Conservation (phyloP, 345 rosid species). For the Mangifera indica region DNA sequence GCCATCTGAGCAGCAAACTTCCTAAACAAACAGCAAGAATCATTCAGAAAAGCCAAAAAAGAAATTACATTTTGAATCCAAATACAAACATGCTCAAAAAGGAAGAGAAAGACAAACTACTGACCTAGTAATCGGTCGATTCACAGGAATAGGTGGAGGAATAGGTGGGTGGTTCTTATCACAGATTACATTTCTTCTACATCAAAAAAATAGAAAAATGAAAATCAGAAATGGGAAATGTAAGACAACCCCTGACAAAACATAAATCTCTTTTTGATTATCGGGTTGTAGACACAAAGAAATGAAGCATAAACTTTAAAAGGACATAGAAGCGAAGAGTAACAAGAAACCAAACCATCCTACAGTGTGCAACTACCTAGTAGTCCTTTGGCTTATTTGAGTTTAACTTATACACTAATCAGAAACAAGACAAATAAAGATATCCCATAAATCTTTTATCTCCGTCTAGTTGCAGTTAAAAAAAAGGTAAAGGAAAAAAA, state of each 20-base stretch:
- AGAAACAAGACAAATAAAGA: not conserved
- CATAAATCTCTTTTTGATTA: not conserved
- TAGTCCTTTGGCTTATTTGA: too few species aligned
- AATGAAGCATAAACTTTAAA: not conserved
- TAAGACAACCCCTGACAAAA: not conserved
- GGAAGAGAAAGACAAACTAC: conserved; percentile 13
- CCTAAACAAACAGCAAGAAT: conserved; percentile 39
- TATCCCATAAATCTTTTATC: not conserved
- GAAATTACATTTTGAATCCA: not conserved
- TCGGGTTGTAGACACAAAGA: conserved; percentile 2
- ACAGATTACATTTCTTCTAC: conserved; percentile 46
- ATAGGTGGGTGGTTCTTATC: conserved; percentile 46
- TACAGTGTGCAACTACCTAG: not conserved
- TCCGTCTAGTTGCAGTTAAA: not conserved
- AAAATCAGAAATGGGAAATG: conserved; percentile 7
- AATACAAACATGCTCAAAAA: conserved; percentile 3
- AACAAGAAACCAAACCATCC: conserved; percentile 5
- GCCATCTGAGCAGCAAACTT: conserved; percentile 79
- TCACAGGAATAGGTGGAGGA: conserved; percentile 52
- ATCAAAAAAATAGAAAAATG: not conserved
- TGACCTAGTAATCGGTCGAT: conserved; percentile 88
- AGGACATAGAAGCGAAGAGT: not conserved
- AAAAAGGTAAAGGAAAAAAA: not conserved
- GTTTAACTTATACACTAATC: not conserved
- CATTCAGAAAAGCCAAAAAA: conserved; percentile 4